Percentiles rank a stretch among this genome's conserved stretches.
These are phyloP conservation scores for Fonsecaea erecta DNA, from an alignment of 2,329 filamentous ascomycete species.

Conservation along the genomic window DNA sequence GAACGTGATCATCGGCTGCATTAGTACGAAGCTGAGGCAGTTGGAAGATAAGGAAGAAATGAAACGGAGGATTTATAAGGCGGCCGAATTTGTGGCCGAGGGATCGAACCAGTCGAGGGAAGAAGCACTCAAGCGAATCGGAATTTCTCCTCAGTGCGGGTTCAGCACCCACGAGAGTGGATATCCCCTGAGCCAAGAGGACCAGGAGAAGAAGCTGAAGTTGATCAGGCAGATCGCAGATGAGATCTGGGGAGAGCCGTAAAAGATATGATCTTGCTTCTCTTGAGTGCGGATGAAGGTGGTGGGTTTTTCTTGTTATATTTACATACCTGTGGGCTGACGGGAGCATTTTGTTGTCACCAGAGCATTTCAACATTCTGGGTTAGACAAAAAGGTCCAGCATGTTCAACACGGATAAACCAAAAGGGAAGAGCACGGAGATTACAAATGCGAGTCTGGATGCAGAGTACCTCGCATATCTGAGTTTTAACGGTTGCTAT, in stretches of 20 bases:
- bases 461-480: too few relatives aligned
- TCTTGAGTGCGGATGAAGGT: neutral
- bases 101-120: conserved; percentile 65
- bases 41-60: conserved; percentile 64
- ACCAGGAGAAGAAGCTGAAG: conserved; percentile 70
- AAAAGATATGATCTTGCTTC: conserved; percentile 14
- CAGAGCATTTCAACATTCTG: conserved; percentile 27
- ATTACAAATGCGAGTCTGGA: neutral
- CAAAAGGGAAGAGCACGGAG: neutral
- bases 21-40: conserved; percentile 63
- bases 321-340: neutral
- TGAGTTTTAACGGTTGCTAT: neutral
- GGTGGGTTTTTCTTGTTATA: neutral
- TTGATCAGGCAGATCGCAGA: conserved; percentile 70
- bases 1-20: conserved; percentile 62
- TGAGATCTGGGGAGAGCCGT: conserved; percentile 65
- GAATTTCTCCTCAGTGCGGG: conserved; percentile 68
- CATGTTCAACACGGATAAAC: conserved; percentile 15
- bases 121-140: conserved; percentile 67
- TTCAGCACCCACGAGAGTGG: conserved; percentile 72
- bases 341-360: conserved; percentile 18
- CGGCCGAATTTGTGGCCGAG: conserved; percentile 68
- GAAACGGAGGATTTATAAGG: conserved; percentile 59
- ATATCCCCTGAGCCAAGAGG: conserved; percentile 67
- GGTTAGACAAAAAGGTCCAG: conserved; percentile 23